Evolutionary conservation across 2,329 filamentous ascomycete genomes (phyloP), one percentile per base, ranked within the genome.

Genomic region (Paraphaeosphaeria sporulosa): DNA sequence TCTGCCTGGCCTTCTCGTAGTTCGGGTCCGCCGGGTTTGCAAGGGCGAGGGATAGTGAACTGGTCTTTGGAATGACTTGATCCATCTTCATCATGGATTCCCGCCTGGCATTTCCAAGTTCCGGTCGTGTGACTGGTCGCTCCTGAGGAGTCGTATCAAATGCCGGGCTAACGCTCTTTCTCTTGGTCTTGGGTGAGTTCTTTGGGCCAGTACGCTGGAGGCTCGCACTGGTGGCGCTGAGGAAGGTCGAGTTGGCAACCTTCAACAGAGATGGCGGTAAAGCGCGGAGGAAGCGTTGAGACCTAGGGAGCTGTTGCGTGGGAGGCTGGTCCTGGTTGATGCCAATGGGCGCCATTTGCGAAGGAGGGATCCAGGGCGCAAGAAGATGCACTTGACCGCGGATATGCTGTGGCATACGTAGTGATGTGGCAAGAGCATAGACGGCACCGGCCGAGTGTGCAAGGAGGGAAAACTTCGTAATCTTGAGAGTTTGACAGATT

Each of bases 401-500:
- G 62, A 99, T 96, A 72, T 97, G 92, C 71, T 97, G 94, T 4
- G 95, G 95, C 87, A 99, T 96, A 47, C 95, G 91, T 47, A 99
- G 83, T 0, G 95, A 95, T 0, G 95, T 98, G 0, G 95, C 95
- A 19, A 99, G 86, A 1, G 95, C 95, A 74, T 99, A 99, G 55
- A 99, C 96, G n/a, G 95, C 94, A 17, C 95, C 95, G 0, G 95
- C 95, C 0, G 94, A 98, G 77, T 99, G 95, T 1, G 95, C 95
- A 1, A 99, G 85, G 21, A 99, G 91, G 7, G 94, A 98, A 75
- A 99, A 99, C 68, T 97, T 96, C 12, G 90, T 95, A 64, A 99
- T 96, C 68, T 93, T 94, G 47, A 99, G 84, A 15, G 91, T 84
- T 72, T 97, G 92, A 76, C 95, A 99, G 60, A 99, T 96, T 55